Evolutionary conservation across 805 yeast genomes (phyloP).

Genomic region (Metschnikowia gruessii): DNA sequence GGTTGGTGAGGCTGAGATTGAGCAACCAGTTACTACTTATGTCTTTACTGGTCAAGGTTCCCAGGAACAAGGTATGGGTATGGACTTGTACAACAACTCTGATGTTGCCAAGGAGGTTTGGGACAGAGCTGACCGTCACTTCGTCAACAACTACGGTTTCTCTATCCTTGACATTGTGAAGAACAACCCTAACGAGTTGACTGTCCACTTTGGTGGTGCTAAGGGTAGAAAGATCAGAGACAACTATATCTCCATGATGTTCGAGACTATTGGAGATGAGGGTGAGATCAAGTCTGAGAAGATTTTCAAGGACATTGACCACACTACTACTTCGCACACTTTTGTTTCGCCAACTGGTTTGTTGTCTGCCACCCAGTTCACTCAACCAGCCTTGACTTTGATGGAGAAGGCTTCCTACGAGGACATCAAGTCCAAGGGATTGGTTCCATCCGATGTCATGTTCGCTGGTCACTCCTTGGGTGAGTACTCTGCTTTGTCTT

Average conservation of each 20-base stretch:
- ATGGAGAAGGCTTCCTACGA: conserved; percentile 99
- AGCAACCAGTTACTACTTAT: conserved; percentile 94
- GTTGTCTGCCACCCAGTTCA: conserved; percentile 96
- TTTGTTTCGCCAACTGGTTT: conserved; percentile 93
- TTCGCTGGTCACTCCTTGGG: conserved; percentile 99
- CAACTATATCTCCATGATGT: conserved; percentile 95
- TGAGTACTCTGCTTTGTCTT: conserved; percentile 96
- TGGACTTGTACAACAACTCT: conserved; percentile 91
- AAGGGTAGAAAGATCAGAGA: conserved; percentile 93
- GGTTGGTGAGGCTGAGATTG: conserved; percentile 96
- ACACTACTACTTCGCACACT: conserved; percentile 77
- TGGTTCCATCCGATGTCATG: conserved; percentile 88
- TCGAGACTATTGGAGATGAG: conserved; percentile 85
- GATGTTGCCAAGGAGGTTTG: conserved; percentile 93
- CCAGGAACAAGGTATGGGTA: conserved; percentile 99
- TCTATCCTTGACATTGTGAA: conserved; percentile 93
- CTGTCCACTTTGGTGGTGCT: conserved; percentile 97
- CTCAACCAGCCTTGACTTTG: conserved; percentile 97
- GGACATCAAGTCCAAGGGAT: conserved; percentile 93
- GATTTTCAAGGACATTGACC: conserved; percentile 89
- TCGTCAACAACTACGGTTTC: conserved; percentile 92
- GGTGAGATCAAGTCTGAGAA: conserved; percentile 86
- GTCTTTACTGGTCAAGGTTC: conserved; percentile 99
- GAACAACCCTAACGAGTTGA: conserved; percentile 92
- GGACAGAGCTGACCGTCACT: conserved; percentile 97